These are phyloP conservation scores for Datisca glomerata DNA, from an alignment of 306 rosid genomes.

Conservation along the genomic window DNA sequence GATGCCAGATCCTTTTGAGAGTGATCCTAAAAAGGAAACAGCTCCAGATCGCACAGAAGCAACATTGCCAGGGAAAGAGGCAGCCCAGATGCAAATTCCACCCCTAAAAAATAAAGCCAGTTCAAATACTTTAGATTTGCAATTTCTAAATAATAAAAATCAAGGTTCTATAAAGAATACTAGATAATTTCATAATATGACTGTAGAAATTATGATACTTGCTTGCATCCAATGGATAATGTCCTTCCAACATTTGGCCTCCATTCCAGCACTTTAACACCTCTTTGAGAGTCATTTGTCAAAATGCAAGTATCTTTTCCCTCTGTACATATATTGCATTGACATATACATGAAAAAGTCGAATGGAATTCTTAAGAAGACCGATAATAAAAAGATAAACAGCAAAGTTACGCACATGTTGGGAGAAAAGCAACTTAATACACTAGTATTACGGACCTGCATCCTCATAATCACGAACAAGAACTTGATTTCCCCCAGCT, in stretches of 20 bases:
- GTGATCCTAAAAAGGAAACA: slow-evolving; percentile 60
- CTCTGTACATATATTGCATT: slow-evolving; percentile 33
- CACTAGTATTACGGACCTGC: slow-evolving; percentile 50
- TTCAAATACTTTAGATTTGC: slow-evolving; percentile 11
- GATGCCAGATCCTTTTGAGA: slow-evolving; percentile 75
- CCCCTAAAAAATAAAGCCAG: slow-evolving; percentile 31
- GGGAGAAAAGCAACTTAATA: too few relatives aligned
- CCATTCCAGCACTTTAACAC: slow-evolving; percentile 77
- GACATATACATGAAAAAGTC: not conserved
- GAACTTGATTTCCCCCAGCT: slow-evolving; percentile 55
- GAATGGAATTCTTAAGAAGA: not conserved
- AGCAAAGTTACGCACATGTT: too few relatives aligned
- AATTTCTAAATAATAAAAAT: too few relatives aligned
- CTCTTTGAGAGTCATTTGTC: slow-evolving; percentile 59
- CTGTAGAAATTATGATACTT: slow-evolving; percentile 27
- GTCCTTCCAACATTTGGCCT: slow-evolving; percentile 82
- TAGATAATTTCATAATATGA: slow-evolving; percentile 4
- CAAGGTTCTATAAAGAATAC: too few relatives aligned
- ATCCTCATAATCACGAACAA: slow-evolving; percentile 62
- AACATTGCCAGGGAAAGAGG: slow-evolving; percentile 81
- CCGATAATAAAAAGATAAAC: not conserved
- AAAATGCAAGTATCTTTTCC: slow-evolving; percentile 73
- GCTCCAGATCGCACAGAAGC: slow-evolving; percentile 75
- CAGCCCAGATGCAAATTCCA: slow-evolving; percentile 85
- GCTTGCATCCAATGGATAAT: slow-evolving; percentile 82